These are phyloP conservation scores for Amyloporia xantha DNA, from an alignment of 768 basidiomycete species.

Conservation along the genomic window DNA sequence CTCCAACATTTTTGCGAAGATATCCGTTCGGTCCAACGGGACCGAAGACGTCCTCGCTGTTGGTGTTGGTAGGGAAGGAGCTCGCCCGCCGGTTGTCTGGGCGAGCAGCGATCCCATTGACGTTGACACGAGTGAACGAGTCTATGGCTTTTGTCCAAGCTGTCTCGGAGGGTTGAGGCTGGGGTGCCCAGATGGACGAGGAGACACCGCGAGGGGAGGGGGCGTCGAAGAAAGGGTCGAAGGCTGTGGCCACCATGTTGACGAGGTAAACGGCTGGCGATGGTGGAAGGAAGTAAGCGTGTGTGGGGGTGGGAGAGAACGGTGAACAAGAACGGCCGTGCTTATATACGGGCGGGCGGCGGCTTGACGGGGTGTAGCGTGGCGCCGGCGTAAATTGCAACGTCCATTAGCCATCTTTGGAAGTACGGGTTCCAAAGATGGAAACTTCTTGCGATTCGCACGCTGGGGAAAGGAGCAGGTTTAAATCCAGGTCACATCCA, in stretches of 20 bases:
- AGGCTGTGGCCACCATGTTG: constrained; percentile 18
- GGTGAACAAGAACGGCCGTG: constrained; percentile 10
- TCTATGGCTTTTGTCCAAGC: constrained; percentile 67
- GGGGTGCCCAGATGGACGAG: constrained; percentile 77
- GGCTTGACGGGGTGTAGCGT: constrained; percentile 1
- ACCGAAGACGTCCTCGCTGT: constrained; percentile 63
- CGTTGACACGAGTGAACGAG: constrained; percentile 45
- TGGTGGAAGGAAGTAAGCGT: neutral
- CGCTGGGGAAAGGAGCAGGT: neutral
- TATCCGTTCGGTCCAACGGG: constrained; percentile 33
- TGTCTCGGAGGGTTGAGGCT: constrained; percentile 58
- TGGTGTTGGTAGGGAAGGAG: constrained; percentile 27
- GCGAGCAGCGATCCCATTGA: constrained; percentile 10
- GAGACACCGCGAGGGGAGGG: constrained; percentile 15
- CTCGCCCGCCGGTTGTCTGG: constrained; percentile 21
- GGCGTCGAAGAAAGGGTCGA: constrained; percentile 22
- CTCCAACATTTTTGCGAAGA: constrained; percentile 47
- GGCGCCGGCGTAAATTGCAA: neutral
- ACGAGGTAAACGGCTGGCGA: constrained; percentile 1
- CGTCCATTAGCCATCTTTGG: neutral
- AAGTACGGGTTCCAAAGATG: constrained; percentile 3
- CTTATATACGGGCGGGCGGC: constrained; percentile 2
- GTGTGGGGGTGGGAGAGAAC: constrained; percentile 3
- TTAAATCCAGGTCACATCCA: neutral
- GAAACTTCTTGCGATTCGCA: neutral